Percentiles rank a stretch among this genome's conserved stretches.
Evolutionary conservation across 139 green algal genomes (phyloP).

Genomic region (Raphidocelis subcapitata): DNA sequence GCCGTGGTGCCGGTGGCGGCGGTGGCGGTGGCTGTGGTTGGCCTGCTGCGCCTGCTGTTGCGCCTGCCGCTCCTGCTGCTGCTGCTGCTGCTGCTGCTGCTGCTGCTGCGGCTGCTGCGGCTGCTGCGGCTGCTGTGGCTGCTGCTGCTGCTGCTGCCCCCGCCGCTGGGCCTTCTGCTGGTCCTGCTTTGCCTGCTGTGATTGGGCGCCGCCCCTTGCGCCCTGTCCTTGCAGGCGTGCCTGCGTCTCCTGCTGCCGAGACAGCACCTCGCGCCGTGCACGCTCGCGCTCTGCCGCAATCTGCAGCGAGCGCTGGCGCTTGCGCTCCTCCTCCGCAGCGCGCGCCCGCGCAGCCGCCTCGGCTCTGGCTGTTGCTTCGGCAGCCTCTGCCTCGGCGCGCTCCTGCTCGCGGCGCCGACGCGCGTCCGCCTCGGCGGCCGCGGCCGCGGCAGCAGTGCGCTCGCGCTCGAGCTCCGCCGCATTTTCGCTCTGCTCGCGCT

Average conservation of each 20-base stretch:
- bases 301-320: slow-evolving; percentile 1
- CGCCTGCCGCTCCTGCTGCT: slow-evolving; percentile 1
- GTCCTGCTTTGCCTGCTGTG: neutral
- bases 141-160: slow-evolving; percentile 4
- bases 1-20: slow-evolving; percentile 8
- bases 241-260: neutral
- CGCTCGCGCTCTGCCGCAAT: neutral
- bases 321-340: neutral
- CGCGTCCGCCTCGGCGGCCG: too few relatives aligned
- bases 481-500: neutral
- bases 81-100: slow-evolving; percentile 5
- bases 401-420: neutral
- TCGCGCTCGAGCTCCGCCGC: too few relatives aligned
- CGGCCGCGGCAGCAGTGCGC: too few relatives aligned
- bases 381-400: neutral
- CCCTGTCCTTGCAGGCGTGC: too few relatives aligned
- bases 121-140: slow-evolving; percentile 19
- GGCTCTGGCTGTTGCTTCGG: slow-evolving; percentile 15
- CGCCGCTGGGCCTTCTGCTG: slow-evolving; percentile 3
- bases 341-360: too few relatives aligned
- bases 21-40: neutral
- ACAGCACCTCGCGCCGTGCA: neutral
- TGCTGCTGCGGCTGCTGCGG: neutral
- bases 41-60: slow-evolving; percentile 9
- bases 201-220: too few relatives aligned